Evolutionary conservation across 2,329 filamentous ascomycete genomes (phyloP).

Genomic region (Aspergillus pseudoterreus): DNA sequence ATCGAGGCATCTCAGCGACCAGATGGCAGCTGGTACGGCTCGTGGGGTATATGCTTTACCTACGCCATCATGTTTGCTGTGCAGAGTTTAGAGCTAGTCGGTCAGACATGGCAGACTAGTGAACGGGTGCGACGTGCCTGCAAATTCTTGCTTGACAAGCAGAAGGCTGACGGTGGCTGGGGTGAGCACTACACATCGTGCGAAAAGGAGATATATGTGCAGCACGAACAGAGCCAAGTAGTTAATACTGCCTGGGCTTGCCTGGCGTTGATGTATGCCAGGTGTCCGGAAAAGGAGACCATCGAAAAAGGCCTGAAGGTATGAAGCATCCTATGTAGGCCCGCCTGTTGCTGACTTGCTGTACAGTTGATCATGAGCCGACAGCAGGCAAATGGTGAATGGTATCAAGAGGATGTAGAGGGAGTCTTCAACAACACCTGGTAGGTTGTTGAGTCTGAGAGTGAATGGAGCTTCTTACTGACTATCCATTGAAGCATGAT

Average conservation of each 20-base stretch:
- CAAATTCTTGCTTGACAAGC: constrained; percentile 5
- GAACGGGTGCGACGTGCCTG: neutral
- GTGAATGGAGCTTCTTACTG: neutral
- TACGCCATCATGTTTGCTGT: constrained; percentile 12
- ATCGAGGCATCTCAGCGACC: neutral
- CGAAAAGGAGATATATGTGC: constrained; percentile 2
- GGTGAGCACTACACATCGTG: constrained; percentile 6
- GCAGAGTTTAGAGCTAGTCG: constrained; percentile 3
- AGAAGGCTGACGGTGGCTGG: constrained; percentile 10
- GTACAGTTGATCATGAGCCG: constrained; percentile 4
- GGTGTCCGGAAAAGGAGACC: constrained; percentile 1
- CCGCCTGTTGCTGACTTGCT: neutral
- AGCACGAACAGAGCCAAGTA: constrained; percentile 2
- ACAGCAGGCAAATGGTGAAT: constrained; percentile 5
- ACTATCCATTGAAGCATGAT: neutral
- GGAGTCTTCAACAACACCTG: constrained; percentile 9
- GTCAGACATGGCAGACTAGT: constrained; percentile 3
- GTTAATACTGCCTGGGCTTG: constrained; percentile 5
- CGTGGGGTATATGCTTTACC: constrained; percentile 8
- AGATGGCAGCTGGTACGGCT: constrained; percentile 9
- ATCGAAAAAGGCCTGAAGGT: constrained; percentile 4
- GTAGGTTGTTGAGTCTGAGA: neutral
- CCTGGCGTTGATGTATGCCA: constrained; percentile 3
- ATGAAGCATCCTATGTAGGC: neutral
- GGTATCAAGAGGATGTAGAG: constrained; percentile 6